Conservation (phyloP, 2,329 filamentous ascomycete genomes). For the Beauveria brongniartii region DNA sequence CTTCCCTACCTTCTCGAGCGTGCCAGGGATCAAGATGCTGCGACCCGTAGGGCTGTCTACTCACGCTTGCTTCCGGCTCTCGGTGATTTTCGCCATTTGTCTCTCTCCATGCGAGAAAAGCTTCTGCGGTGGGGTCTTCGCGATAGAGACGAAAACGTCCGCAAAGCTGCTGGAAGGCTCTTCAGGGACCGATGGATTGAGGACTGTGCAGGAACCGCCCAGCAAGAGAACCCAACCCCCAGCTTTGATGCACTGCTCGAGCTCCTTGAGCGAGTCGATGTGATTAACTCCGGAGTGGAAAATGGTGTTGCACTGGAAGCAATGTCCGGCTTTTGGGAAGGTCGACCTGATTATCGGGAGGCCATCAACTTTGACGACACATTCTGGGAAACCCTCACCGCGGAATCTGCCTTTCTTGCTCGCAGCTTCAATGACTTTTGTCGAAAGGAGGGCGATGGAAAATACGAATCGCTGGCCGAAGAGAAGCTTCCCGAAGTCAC, state of each 20-base stretch:
- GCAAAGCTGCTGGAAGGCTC: conserved; percentile 80
- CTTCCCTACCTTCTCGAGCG: conserved; percentile 84
- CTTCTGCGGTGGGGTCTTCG: conserved; percentile 88
- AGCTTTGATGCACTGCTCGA: conserved; percentile 81
- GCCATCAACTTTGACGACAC: conserved; percentile 62
- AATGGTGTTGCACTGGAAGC: conserved; percentile 87
- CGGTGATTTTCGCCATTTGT: conserved; percentile 90
- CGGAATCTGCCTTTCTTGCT: conserved; percentile 83
- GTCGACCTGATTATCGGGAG: conserved; percentile 73
- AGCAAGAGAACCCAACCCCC: conserved; percentile 54
- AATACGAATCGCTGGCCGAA: conserved; percentile 68
- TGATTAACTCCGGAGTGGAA: conserved; percentile 82
- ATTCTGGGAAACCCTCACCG: conserved; percentile 74
- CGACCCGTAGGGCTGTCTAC: conserved; percentile 79
- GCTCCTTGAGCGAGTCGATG: conserved; percentile 86
- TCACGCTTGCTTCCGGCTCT: conserved; percentile 77
- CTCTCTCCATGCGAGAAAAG: conserved; percentile 90
- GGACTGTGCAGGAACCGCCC: conserved; percentile 68
- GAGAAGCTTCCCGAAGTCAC: conserved; percentile 95
- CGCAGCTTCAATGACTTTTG: conserved; percentile 95
- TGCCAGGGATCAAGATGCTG: conserved; percentile 78
- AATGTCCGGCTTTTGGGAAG: conserved; percentile 95
- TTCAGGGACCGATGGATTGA: conserved; percentile 98
- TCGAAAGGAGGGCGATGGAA: conserved; percentile 62
- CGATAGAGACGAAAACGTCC: conserved; percentile 88